Evolutionary conservation across 306 rosid species (phyloP), one percentile per base, ranked within the genome.

Genomic region (Mimosa bimucronata): DNA sequence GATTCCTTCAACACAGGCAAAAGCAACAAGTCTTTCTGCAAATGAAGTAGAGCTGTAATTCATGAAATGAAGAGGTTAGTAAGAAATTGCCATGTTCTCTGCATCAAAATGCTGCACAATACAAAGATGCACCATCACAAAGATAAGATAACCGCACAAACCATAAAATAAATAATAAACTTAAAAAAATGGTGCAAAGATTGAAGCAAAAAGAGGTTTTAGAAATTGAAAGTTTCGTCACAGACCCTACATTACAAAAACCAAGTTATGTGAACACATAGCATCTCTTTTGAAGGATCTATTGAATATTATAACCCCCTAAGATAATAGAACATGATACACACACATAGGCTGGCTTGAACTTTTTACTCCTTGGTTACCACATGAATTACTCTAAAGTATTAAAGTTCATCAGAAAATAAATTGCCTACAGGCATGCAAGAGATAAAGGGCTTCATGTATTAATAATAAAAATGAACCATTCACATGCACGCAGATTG

Each of bases 1-100:
- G 76, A 92, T 94, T 81, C 97, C 98, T 86, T 94, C 98, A 40
- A 94, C 80, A 73, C 98, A 94, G 44, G 97, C 97, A 79, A 94
- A 94, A 65, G 92, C 97, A 78, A 94, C 90, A 80, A 94, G 97
- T 77, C 97, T 88, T 87, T 94, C 97, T 0, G 91, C 90, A 87
- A 92, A 94, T 48, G 83, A 87, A 78, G 83, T 86, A 79, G 97
- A 92, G 82, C 98, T 92, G 95, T 74, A 82, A 65, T 52, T 72
- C 87, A 86, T 37, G 65, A 66, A 89, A 53, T 80, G 71, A 73
- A 81, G n/a, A 80, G 79, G 75, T 52, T 69, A 83, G 53, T 66
- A 75, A 55, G 73, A 31, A 73, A 69, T 50, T 45, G 52, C n/a
- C 40, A 38, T 7, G 44, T 68, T 77, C 38, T 42, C 73, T 40